Conservation (phyloP, 176 grass and related monocot species). For the Rhynchospora breviuscula region DNA sequence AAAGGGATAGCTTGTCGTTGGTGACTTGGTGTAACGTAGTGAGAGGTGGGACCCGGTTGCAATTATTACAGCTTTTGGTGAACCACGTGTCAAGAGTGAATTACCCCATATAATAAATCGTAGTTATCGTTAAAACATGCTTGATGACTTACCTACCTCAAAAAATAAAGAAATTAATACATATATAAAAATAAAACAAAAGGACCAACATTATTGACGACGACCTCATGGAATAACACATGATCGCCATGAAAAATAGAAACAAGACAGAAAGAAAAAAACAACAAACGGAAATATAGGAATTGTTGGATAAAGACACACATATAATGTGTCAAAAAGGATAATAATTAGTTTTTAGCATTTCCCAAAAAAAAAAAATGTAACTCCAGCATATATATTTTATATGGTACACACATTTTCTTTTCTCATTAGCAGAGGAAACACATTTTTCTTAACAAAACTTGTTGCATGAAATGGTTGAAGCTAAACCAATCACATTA, state of each 20-base stretch:
- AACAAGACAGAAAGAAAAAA: not conserved
- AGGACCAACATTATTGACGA: too few relatives aligned
- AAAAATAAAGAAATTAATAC: not conserved
- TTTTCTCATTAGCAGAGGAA: not conserved
- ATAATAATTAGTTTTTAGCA: not conserved
- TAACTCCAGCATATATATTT: not conserved
- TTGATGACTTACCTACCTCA: not conserved
- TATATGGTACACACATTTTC: not conserved
- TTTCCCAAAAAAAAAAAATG: not conserved
- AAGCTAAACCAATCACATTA: not conserved
- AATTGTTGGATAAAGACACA: not conserved
- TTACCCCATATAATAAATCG: not conserved
- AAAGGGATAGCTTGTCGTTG: constrained; percentile 6
- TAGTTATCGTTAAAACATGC: not conserved
- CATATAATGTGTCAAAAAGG: not conserved
- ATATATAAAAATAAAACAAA: not conserved
- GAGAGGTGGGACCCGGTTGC: not conserved
- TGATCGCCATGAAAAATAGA: not conserved
- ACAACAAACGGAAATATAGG: not conserved
- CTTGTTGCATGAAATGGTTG: not conserved
- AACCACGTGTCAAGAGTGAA: not conserved
- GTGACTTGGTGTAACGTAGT: not conserved
- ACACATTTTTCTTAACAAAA: not conserved
- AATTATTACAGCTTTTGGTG: not conserved
- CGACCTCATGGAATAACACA: not conserved